phyloP scores from a whole-genome alignment of 176 grass and related monocot species.

The Bromus sterilis region DNA sequence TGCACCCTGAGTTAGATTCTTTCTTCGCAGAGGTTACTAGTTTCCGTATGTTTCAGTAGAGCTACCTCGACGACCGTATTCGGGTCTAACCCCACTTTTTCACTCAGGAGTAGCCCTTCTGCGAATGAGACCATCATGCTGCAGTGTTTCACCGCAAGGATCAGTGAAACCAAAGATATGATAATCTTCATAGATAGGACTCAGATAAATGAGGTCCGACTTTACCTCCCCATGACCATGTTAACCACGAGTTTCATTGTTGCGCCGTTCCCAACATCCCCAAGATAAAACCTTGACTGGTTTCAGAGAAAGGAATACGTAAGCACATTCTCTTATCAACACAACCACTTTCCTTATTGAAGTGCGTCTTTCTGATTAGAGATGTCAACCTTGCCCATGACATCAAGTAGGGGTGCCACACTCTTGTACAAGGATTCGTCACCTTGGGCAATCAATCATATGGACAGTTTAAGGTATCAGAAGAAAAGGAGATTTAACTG shows the following conservation, averaged over 20 bases:
- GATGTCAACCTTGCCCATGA: constrained; percentile 74
- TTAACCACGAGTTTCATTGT: constrained; percentile 97
- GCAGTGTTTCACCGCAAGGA: constrained; percentile 20
- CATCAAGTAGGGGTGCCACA: constrained; percentile 68
- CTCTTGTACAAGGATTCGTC: constrained; percentile 63
- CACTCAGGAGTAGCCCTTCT: constrained; percentile 75
- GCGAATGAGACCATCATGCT: constrained; percentile 98
- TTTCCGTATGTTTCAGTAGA: not conserved
- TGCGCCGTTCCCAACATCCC: constrained; percentile 81
- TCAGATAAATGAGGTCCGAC: constrained; percentile 7
- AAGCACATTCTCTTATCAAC: not conserved
- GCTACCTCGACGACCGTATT: constrained; percentile 79
- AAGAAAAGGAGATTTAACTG: not conserved
- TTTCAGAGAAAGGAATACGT: constrained; percentile 22
- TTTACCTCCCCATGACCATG: constrained; percentile 95
- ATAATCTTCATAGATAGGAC: not conserved
- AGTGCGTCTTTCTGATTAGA: not conserved
- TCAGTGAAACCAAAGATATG: not conserved
- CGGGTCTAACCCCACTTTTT: constrained; percentile 70
- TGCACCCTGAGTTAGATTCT: constrained; percentile 4
- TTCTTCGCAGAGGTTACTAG: not conserved
- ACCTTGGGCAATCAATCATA: constrained; percentile 39
- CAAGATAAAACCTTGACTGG: constrained; percentile 80
- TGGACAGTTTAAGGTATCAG: constrained; percentile 16
- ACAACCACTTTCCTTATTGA: not conserved